Base-by-base conservation (phyloP, 108 stramenopile species). In the Epithemia pelagica region DNA sequence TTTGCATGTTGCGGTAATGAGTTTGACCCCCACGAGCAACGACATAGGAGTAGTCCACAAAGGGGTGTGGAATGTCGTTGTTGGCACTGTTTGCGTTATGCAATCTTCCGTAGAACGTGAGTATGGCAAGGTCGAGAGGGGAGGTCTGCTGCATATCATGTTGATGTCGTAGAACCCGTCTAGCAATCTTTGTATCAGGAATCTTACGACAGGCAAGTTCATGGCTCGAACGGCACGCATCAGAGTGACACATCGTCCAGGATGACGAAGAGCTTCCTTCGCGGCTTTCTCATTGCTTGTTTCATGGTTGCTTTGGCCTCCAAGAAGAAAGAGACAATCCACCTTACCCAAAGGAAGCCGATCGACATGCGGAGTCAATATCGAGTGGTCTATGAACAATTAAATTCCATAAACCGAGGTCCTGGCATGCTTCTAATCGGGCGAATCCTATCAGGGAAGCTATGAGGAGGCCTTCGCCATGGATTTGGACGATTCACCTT, bases 381-480 rank as follows among this genome's bases (percentile, higher is more conserved):
- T 78, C 24, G 86, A 79, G 23, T 80, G 86, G 24, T 76, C 30
- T 23, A 74, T 78, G 65, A 95, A 96, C 30, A 87, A 52, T 0
- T 94, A 79, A n/a, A 95, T 86, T 18, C 96, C 96, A 77, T 95
- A 97, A 66, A 90, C 81, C 18, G 86, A 79, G 21, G 81, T 79
- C 24, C 85, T 82, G 28, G 78, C 67, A 0, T 96, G 74, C 71
- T 74, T 68, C 29, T 89, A 86, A 0, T 91, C 84, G 23, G 86
- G 77, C 97, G 95, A 97, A 72, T 92, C 90, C 62, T 95, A n/a
- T n/a, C n/a, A n/a, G n/a, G n/a, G n/a, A n/a, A n/a, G n/a, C n/a
- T n/a, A n/a, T n/a, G n/a, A n/a, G n/a, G 75, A n/a, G 83, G 83
- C 28, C 32, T 54, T 0, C 77, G 73, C 52, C 55, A 78, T 21